These are phyloP conservation scores for Scutellaria barbata DNA, from an alignment of 257 asterid species.

Conservation along the genomic window DNA sequence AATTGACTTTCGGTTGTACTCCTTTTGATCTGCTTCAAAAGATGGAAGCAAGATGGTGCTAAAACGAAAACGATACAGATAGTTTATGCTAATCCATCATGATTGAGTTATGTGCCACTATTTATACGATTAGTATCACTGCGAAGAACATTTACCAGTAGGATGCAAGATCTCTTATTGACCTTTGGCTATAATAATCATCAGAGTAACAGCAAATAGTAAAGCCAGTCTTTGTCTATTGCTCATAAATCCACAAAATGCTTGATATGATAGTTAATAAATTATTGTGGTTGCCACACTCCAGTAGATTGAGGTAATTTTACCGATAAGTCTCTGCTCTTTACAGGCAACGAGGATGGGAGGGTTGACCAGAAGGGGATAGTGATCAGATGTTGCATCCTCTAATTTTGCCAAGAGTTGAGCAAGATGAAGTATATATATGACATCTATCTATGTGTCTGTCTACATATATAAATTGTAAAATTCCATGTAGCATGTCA, in stretches of 20 bases:
- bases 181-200: neutral
- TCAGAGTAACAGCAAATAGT: neutral
- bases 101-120: neutral
- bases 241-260: no score
- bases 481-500: constrained; percentile 30
- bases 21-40: neutral
- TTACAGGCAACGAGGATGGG: constrained; percentile 72
- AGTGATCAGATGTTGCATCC: constrained; percentile 71
- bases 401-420: constrained; percentile 41
- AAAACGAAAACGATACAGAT: neutral
- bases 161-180: neutral
- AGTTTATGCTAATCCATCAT: neutral
- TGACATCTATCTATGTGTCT: no score
- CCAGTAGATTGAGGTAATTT: no score
- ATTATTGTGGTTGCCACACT: no score
- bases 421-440: constrained; percentile 18
- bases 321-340: neutral
- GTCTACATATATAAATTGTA: constrained; percentile 34
- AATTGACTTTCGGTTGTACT: neutral
- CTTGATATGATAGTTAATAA: no score
- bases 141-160: neutral
- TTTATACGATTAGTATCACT: neutral
- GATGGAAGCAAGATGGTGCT: neutral
- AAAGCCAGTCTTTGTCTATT: no score
- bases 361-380: constrained; percentile 78